Conservation (phyloP, 768 basidiomycete species). For the Psilocybe tampanensis region DNA sequence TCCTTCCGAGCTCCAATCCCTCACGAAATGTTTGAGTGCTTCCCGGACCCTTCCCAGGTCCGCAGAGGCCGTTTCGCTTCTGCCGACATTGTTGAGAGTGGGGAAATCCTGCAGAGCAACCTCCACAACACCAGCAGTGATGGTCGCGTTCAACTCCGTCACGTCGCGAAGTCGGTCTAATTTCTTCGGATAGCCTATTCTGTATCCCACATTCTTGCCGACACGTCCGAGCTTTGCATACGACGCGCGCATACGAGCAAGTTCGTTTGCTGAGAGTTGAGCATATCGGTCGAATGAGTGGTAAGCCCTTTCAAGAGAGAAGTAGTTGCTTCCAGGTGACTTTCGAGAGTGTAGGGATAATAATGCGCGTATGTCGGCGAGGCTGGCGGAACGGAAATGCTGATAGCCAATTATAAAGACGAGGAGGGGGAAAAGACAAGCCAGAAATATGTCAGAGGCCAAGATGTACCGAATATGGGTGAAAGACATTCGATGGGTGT, state of each 20-base stretch:
- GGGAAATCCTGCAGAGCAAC: slow-evolving; percentile 28
- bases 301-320: slow-evolving; percentile 48
- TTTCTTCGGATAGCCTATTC: slow-evolving; percentile 57
- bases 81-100: slow-evolving; percentile 15
- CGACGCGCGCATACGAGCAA: slow-evolving; percentile 40
- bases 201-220: slow-evolving; percentile 51
- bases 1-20: slow-evolving; percentile 72
- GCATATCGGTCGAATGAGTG: slow-evolving; percentile 47
- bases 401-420: slow-evolving; percentile 34
- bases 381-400: slow-evolving; percentile 24
- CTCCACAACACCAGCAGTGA: slow-evolving; percentile 44
- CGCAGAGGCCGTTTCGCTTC: slow-evolving; percentile 20
- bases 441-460: slow-evolving; percentile 39
- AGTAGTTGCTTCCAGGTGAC: slow-evolving; percentile 29
- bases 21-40: slow-evolving; percentile 66
- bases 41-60: slow-evolving; percentile 58
- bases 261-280: slow-evolving; percentile 41
- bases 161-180: slow-evolving; percentile 45
- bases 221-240: slow-evolving; percentile 45
- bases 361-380: slow-evolving; percentile 29
- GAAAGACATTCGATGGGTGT: slow-evolving; percentile 14
- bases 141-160: slow-evolving; percentile 37
- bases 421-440: slow-evolving; percentile 39
- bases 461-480: slow-evolving; percentile 20
- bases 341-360: slow-evolving; percentile 25